phyloP scores from a whole-genome alignment of 1,139 yeast species.

The Yamadazyma dendronema region DNA sequence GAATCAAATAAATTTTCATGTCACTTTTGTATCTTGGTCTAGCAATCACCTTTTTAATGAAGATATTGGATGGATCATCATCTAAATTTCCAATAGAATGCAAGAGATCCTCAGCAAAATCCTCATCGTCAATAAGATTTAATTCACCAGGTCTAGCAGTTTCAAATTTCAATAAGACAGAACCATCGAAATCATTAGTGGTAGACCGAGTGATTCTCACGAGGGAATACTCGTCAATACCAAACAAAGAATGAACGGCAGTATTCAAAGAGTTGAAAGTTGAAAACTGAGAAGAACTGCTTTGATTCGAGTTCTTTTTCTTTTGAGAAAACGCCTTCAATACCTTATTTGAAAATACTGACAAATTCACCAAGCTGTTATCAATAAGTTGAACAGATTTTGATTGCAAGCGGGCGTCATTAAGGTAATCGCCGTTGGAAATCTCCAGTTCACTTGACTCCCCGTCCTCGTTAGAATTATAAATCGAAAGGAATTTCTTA shows the following conservation, averaged over 20 bases:
- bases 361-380: constrained; percentile 34
- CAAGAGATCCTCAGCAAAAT: constrained; percentile 40
- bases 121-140: constrained; percentile 49
- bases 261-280: constrained; percentile 47
- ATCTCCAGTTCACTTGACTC: constrained; percentile 1
- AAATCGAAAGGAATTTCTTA: constrained; percentile 11
- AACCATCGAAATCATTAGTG: constrained; percentile 49
- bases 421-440: constrained; percentile 14
- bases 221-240: constrained; percentile 39
- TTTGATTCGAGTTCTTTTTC: not conserved
- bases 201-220: constrained; percentile 56
- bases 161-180: constrained; percentile 50
- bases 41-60: constrained; percentile 46
- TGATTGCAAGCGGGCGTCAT: constrained; percentile 15
- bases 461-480: constrained; percentile 6
- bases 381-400: constrained; percentile 35
- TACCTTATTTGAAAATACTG: constrained; percentile 36
- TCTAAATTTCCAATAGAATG: constrained; percentile 38
- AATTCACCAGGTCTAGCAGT: constrained; percentile 54
- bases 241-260: constrained; percentile 45
- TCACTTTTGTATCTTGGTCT: constrained; percentile 52
- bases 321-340: constrained; percentile 26
- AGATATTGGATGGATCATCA: constrained; percentile 45
- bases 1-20: constrained; percentile 48
- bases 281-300: constrained; percentile 18